Evolutionary conservation across 768 basidiomycete genomes (phyloP).

Genomic region (Boletus reticulatus): DNA sequence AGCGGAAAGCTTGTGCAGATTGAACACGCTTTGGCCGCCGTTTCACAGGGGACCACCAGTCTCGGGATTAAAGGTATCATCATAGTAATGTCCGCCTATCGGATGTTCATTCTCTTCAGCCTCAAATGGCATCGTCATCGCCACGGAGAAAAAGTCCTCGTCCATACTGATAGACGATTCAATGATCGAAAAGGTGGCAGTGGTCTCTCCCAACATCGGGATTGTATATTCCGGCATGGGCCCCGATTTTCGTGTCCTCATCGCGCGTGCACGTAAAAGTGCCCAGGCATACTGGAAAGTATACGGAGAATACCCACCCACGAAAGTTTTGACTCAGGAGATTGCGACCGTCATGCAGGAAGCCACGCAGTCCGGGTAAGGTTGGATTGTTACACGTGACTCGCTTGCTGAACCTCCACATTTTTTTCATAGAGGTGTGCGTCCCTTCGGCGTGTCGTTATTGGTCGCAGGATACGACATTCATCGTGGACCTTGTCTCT

Average conservation of each 20-base stretch:
- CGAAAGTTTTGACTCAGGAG: conserved; percentile 93
- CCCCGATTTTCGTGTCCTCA: conserved; percentile 94
- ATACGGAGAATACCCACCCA: conserved; percentile 97
- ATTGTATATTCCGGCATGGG: conserved; percentile 99
- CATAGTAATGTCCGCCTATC: conserved; percentile 26
- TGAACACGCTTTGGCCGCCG: conserved; percentile 97
- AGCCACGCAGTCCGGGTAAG: conserved; percentile 97
- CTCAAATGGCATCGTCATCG: conserved; percentile 98
- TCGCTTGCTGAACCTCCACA: conserved; percentile 30
- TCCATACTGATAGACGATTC: conserved; percentile 98
- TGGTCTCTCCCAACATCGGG: conserved; percentile 98
- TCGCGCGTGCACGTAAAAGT: conserved; percentile 93
- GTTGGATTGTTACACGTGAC: conserved; percentile 22
- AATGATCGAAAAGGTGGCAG: conserved; percentile 95
- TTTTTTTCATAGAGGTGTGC: conserved; percentile 76
- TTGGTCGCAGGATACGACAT: conserved; percentile 96
- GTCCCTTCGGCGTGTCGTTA: conserved; percentile 97
- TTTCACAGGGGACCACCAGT: conserved; percentile 92
- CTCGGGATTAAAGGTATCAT: conserved; percentile 93
- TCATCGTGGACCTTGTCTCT: conserved; percentile 93
- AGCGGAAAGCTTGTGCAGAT: conserved; percentile 99
- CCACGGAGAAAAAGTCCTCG: conserved; percentile 98
- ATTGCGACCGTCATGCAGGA: conserved; percentile 99
- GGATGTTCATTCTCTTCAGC: conserved; percentile 48
- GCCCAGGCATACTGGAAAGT: conserved; percentile 99